phyloP scores from a whole-genome alignment of 2,329 filamentous ascomycete genomes.

The Talaromyces sp. region DNA sequence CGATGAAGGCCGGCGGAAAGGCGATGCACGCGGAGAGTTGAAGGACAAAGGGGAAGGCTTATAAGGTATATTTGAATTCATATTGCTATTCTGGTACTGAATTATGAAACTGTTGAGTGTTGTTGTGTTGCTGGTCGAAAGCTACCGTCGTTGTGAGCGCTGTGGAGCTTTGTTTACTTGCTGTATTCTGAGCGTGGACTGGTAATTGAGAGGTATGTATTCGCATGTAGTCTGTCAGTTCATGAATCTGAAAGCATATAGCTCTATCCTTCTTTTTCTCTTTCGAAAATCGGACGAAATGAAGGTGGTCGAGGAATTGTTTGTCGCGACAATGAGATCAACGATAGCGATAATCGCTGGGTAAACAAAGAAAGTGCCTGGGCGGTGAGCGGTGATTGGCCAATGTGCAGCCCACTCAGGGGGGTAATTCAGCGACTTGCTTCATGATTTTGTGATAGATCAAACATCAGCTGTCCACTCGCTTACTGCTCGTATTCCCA shows the following conservation, averaged over 20 bases:
- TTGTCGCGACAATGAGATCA: neutral
- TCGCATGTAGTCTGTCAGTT: neutral
- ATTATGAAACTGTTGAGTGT: neutral
- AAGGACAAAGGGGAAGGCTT: slow-evolving; percentile 69
- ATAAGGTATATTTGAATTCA: slow-evolving; percentile 50
- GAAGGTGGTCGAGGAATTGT: neutral
- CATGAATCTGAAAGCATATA: neutral
- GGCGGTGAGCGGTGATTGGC: slow-evolving; percentile 1
- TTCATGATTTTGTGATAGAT: neutral
- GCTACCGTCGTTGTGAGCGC: neutral
- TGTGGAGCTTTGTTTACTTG: neutral
- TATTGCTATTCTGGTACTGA: slow-evolving; percentile 18
- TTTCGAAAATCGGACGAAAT: neutral
- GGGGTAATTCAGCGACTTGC: neutral
- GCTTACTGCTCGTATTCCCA: neutral
- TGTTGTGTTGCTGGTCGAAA: neutral
- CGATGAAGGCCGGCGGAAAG: slow-evolving; percentile 61
- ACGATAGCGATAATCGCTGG: neutral
- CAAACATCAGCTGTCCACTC: no score
- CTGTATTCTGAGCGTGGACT: neutral
- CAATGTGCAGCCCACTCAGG: neutral
- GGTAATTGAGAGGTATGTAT: neutral
- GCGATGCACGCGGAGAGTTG: slow-evolving; percentile 64
- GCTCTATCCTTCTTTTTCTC: no score
- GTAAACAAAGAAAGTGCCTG: slow-evolving; percentile 9